Conservation (phyloP, 2,329 filamentous ascomycete species). For the Aspergillus sp. region DNA sequence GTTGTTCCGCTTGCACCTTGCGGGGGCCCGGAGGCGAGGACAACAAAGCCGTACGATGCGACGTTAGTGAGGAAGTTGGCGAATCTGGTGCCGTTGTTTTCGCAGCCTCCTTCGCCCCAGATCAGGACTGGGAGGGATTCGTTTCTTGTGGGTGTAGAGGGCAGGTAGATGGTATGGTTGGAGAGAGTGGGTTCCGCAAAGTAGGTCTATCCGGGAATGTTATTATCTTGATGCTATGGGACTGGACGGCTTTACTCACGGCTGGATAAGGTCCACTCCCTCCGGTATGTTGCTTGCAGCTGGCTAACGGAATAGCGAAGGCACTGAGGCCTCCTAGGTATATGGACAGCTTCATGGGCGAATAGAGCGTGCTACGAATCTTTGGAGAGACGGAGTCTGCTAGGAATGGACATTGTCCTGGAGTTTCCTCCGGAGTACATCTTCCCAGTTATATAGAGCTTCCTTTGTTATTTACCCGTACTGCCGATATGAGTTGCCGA, state of each 20-base stretch:
- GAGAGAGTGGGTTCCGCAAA: not conserved
- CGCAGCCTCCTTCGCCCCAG: constrained; percentile 10
- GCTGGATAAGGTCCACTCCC: not conserved
- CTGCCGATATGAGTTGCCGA: too few relatives aligned
- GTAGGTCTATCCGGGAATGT: not conserved
- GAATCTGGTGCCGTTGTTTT: constrained; percentile 8
- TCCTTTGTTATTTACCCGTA: too few relatives aligned
- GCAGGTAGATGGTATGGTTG: not conserved
- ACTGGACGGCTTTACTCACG: not conserved
- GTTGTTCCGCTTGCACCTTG: not conserved
- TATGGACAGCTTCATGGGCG: too few relatives aligned
- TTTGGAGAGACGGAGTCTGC: too few relatives aligned
- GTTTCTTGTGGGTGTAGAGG: not conserved
- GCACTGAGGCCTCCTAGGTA: too few relatives aligned
- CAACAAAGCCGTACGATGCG: constrained; percentile 8
- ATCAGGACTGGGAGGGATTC: constrained; percentile 6
- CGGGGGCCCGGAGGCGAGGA: constrained; percentile 5
- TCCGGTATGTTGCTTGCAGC: not conserved
- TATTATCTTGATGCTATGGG: not conserved
- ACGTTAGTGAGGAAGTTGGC: constrained; percentile 8
- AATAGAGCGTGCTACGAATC: too few relatives aligned
- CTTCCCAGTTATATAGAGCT: too few relatives aligned
- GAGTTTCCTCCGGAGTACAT: too few relatives aligned
- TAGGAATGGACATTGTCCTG: too few relatives aligned
- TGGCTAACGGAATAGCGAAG: too few relatives aligned